These are phyloP conservation scores for Harrya chromipes DNA, from an alignment of 768 basidiomycete genomes.

Conservation along the genomic window DNA sequence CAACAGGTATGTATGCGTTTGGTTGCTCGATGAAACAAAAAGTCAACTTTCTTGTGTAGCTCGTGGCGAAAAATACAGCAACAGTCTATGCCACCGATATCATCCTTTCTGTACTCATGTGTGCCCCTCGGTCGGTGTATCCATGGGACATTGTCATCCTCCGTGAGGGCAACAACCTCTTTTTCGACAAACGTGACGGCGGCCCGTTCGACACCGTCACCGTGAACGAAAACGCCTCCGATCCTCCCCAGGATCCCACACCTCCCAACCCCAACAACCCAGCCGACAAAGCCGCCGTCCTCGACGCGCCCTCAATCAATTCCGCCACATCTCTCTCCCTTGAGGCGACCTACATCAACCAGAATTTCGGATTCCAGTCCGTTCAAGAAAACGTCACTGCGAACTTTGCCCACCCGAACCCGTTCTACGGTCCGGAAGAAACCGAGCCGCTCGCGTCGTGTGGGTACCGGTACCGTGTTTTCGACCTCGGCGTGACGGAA, in stretches of 20 bases:
- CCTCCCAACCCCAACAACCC: constrained; percentile 79
- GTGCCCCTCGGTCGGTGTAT: constrained; percentile 90
- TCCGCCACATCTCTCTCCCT: constrained; percentile 89
- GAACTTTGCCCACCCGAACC: constrained; percentile 85
- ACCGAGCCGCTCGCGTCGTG: constrained; percentile 94
- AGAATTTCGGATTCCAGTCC: constrained; percentile 96
- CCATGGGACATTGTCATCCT: constrained; percentile 98
- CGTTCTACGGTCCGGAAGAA: constrained; percentile 93
- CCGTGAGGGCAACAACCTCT: constrained; percentile 89
- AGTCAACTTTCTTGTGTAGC: constrained; percentile 40
- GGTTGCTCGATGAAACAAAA: background rate
- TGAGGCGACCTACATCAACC: constrained; percentile 98
- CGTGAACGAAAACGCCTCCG: constrained; percentile 97
- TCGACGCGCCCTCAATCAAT: constrained; percentile 85
- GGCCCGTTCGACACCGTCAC: constrained; percentile 97
- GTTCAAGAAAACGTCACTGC: constrained; percentile 72
- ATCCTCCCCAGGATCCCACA: constrained; percentile 83
- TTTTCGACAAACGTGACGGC: constrained; percentile 96
- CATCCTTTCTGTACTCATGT: constrained; percentile 95
- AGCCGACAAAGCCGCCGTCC: constrained; percentile 54
- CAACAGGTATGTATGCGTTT: constrained; percentile 59
- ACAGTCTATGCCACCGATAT: constrained; percentile 93
- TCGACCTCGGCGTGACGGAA: constrained; percentile 86
- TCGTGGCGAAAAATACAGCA: constrained; percentile 77
- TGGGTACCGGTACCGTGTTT: constrained; percentile 93